Evolutionary conservation across 2,329 filamentous ascomycete genomes (phyloP), one percentile per base, ranked within the genome.

Genomic region (Samsoniella hepiali): DNA sequence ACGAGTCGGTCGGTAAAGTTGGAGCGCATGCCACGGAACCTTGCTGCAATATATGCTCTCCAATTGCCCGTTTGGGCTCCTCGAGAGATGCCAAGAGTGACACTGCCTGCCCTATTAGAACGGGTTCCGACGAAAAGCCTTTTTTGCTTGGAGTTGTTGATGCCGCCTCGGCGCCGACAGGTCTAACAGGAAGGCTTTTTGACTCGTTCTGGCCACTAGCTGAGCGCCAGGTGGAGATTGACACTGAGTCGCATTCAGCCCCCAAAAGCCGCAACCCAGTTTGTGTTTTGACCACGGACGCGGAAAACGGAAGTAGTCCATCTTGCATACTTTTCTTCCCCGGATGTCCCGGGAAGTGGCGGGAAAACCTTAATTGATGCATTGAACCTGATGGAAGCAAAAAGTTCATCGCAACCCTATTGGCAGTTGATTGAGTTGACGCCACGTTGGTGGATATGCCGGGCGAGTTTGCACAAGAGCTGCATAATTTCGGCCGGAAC

Each of bases 241-340:
- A n/a, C 45, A 53, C 50, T 27, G 59, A 47, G 31, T 62, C 40
- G 50, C 50, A 47, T 54, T 56, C 40, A 61, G 58, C 58, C 49
- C 58, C 58, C 58, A 54, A 45, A 49, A 32, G 29, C 47, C 47
- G 58, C 45, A 59, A 31, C 13, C 45, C 15, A n/a, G 22, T 15
- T 50, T 49, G 22, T 42, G 17, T 54, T 17, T 38, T 45, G 58
- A n/a, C 22, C 22, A 40, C 38, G 38, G 38, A 40, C n/a, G 10
- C n/a, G n/a, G 27, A 42, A 27, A 58, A 47, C 5, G 9, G 27
- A 51, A 50, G 13, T 34, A 32, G 29, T 22, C 8, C 22, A 27
- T 51, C 9, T 42, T 7, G 38, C 27, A 38, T 51, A 15, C 15
- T 17, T 31, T 40, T 32, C n/a, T 36, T 32, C n/a, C 15, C 31